Evolutionary conservation across 169 alveolate genomes (phyloP), one percentile per base, ranked within the genome.

Genomic region (Theileria sp.): DNA sequence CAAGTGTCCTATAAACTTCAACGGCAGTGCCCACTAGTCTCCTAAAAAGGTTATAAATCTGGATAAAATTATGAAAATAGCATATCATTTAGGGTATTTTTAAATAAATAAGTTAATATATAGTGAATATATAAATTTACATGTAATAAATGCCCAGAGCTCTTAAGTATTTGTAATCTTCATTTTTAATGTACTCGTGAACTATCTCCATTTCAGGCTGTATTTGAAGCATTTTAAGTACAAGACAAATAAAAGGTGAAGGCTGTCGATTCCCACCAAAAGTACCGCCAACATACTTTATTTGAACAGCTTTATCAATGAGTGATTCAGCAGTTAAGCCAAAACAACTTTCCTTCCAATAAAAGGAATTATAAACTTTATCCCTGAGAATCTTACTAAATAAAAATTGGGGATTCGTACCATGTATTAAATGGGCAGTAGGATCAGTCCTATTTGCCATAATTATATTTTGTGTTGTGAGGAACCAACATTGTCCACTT

Each of bases 211-310:
- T 91, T 32, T 95, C 97, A 15, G 99, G 99, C 75, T 97, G 97
- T 19, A 98, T 95, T 91, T 97, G 98, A 81, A 98, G 93, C 79
- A 98, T 86, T 92, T 98, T 98, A 86, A 97, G 87, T 21, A 97
- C 88, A 44, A 98, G 87, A 77, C 99, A 98, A 21, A 98, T 82
- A 86, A 98, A 98, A 21, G 97, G 96, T 0, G 98, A 82, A 15
- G 99, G 99, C 78, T 96, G 95, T 19, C 98, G 94, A 60, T 92
- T 95, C 9, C 99, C 98, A 8, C 99, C 99, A 75, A 94, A 97
- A 25, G 99, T 95, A 15, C 99, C 99, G 15, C 99, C 99, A 8
- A 97, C 95, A 85, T 97, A 97, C 79, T 97, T 93, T 66, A 98
- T 74, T 76, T 88, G 96, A 28, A 97, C 93, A 12, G 99, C 99